A percentile compares a stretch with the other conserved stretches of the same genome.
Evolutionary conservation across 2,329 filamentous ascomycete genomes (phyloP).

Genomic region (Penicillium sp.): DNA sequence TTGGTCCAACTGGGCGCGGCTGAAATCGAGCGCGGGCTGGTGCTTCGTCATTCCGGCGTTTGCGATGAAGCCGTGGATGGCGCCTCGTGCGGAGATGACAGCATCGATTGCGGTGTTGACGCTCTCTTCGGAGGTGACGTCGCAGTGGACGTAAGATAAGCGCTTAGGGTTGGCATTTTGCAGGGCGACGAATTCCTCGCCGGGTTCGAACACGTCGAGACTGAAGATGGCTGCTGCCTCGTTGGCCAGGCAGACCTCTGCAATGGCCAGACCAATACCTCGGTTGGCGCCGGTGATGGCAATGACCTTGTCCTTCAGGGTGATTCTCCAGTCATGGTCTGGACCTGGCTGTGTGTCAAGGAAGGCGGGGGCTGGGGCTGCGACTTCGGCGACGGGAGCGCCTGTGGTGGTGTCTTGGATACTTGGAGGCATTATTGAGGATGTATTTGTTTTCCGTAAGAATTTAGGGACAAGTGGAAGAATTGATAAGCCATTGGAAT

Average conservation of each 20-base stretch:
- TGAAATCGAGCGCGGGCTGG: conserved; percentile 40
- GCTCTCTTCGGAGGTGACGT: conserved; percentile 39
- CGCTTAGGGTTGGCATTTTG: conserved; percentile 35
- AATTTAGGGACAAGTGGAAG: not conserved
- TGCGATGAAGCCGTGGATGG: not conserved
- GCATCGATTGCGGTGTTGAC: conserved; percentile 16
- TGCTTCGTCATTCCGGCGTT: conserved; percentile 38
- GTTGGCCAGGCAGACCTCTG: conserved; percentile 42
- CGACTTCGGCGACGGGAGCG: not conserved
- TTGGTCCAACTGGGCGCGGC: conserved; percentile 32
- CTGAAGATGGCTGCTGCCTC: conserved; percentile 36
- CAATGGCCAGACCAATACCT: conserved; percentile 40
- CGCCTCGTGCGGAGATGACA: not conserved
- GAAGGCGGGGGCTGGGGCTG: not conserved
- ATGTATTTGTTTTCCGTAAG: not conserved
- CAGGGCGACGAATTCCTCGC: conserved; percentile 29
- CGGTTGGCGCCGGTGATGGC: conserved; percentile 27
- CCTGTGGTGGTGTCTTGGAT: not conserved
- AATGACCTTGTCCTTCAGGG: conserved; percentile 35
- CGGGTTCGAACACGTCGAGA: conserved; percentile 34
- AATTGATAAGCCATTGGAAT: not conserved
- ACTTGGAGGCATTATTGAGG: not conserved
- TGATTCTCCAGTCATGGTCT: conserved; percentile 35
- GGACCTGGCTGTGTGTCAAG: not conserved
- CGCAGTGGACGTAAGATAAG: conserved; percentile 41